These are phyloP conservation scores for Botrytis medusae DNA, from an alignment of 2,329 filamentous ascomycete genomes.

Conservation along the genomic window DNA sequence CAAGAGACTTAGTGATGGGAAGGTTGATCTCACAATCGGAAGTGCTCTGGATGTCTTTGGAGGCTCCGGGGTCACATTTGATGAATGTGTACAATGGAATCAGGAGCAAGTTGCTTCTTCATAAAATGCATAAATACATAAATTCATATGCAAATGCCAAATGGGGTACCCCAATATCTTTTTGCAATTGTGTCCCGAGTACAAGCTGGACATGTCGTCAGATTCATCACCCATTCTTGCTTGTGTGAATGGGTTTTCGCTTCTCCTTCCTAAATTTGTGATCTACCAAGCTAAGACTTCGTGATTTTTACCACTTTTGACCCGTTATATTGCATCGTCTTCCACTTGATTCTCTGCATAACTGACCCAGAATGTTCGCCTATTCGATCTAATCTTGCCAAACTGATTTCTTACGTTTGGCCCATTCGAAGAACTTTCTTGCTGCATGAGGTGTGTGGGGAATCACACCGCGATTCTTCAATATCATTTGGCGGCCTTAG, in stretches of 20 bases:
- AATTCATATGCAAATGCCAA: background rate
- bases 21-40: slow-evolving; percentile 91
- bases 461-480: slow-evolving; percentile 7
- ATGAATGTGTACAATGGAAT: slow-evolving; percentile 91
- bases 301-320: slow-evolving; percentile 1
- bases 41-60: slow-evolving; percentile 97
- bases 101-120: slow-evolving; percentile 43
- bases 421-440: slow-evolving; percentile 6
- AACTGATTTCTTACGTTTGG: background rate
- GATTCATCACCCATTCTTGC: background rate
- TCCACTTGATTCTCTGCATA: slow-evolving; percentile 9
- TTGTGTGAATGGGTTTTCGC: background rate
- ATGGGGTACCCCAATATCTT: background rate
- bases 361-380: background rate
- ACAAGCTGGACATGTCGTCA: background rate
- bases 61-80: slow-evolving; percentile 79
- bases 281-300: background rate
- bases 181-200: background rate
- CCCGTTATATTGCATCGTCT: slow-evolving; percentile 13
- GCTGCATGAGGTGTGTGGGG: slow-evolving; percentile 18
- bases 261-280: background rate
- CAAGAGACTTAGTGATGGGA: slow-evolving; percentile 72
- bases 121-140: slow-evolving; percentile 2
- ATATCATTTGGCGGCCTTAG: slow-evolving; percentile 6
- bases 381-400: background rate